phyloP scores from a whole-genome alignment of 1,284 basidiomycete species.

The Xerocomus nothofagi region DNA sequence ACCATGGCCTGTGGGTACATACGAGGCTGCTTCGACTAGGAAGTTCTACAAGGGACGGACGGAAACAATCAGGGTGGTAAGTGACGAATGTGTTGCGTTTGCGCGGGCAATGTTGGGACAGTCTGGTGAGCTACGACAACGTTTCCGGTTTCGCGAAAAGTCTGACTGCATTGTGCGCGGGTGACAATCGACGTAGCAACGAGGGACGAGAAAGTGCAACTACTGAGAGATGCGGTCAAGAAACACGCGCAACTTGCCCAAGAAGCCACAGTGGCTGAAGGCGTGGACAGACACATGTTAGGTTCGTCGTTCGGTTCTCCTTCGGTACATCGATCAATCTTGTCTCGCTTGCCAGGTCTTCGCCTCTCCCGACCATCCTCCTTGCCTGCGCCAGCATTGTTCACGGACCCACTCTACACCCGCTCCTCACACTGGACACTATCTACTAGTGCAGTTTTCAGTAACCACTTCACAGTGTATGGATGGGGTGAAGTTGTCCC shows the following conservation, averaged over 20 bases:
- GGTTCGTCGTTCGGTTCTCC: slow-evolving; percentile 44
- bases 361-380: slow-evolving; percentile 61
- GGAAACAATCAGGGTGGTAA: slow-evolving; percentile 83
- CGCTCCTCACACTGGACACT: slow-evolving; percentile 71
- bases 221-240: slow-evolving; percentile 69
- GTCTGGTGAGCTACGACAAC: slow-evolving; percentile 18
- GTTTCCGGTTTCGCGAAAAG: background rate
- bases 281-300: slow-evolving; percentile 83
- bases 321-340: background rate
- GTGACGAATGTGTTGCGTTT: slow-evolving; percentile 71
- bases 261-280: slow-evolving; percentile 69
- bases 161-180: background rate
- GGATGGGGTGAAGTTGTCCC: slow-evolving; percentile 88
- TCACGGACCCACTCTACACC: slow-evolving; percentile 68
- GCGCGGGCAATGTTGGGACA: slow-evolving; percentile 69
- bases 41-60: slow-evolving; percentile 86
- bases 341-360: slow-evolving; percentile 48
- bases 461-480: slow-evolving; percentile 77
- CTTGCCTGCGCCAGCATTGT: slow-evolving; percentile 66
- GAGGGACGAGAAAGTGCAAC: slow-evolving; percentile 48
- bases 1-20: slow-evolving; percentile 60
- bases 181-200: slow-evolving; percentile 18
- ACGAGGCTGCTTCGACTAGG: slow-evolving; percentile 87
- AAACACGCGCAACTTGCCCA: slow-evolving; percentile 72
- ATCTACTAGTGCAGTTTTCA: slow-evolving; percentile 87